phyloP scores from a whole-genome alignment of 108 stramenopile species.

The Nitzschia palea region DNA sequence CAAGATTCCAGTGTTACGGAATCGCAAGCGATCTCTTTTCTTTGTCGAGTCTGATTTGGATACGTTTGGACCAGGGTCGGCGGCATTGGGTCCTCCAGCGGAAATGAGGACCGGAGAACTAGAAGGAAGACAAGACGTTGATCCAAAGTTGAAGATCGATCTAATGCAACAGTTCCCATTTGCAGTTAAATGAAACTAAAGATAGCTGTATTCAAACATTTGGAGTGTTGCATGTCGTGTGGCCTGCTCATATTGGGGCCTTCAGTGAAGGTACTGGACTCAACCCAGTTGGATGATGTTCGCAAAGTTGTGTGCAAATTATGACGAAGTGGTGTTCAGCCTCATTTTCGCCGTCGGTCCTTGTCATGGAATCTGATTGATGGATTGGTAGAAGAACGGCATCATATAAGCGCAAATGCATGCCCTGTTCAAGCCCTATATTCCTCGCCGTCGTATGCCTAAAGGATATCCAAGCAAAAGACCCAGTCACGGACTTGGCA shows the following conservation, averaged over 20 bases:
- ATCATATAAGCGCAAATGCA: conserved; percentile 39
- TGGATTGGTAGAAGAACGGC: conserved; percentile 20
- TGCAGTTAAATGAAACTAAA: neutral
- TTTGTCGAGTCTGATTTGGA: conserved; percentile 84
- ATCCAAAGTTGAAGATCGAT: conserved; percentile 67
- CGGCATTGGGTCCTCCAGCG: conserved; percentile 70
- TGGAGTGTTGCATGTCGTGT: neutral
- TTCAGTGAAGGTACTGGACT: too few relatives aligned
- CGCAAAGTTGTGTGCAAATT: conserved; percentile 42
- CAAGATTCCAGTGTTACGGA: conserved; percentile 76
- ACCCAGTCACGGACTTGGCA: neutral
- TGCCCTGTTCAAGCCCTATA: conserved; percentile 5
- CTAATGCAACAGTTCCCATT: conserved; percentile 60
- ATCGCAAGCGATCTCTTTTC: conserved; percentile 68
- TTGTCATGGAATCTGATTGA: neutral
- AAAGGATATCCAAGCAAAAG: conserved; percentile 39
- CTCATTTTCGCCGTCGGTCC: neutral
- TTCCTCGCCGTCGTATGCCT: conserved; percentile 24
- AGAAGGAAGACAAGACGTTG: conserved; percentile 54
- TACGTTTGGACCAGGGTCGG: conserved; percentile 76
- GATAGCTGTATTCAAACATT: neutral
- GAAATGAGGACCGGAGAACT: conserved; percentile 64
- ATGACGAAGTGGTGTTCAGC: conserved; percentile 8
- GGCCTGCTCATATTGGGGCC: neutral
- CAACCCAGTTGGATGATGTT: conserved; percentile 5